Conservation (phyloP, 345 rosid species). For the Aquilaria sinensis region DNA sequence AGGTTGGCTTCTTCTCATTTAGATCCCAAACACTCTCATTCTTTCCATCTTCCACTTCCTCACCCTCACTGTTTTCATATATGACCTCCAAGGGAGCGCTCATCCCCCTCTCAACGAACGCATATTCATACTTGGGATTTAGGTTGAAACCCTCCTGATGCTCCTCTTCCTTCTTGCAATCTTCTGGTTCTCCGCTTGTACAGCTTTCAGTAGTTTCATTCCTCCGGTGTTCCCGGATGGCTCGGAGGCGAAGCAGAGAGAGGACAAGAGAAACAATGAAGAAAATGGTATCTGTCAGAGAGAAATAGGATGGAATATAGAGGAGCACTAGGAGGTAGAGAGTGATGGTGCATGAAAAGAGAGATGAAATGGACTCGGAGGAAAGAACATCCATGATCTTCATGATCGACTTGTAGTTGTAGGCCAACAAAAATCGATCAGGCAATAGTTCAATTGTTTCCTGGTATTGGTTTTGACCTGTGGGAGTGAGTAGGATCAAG, state of each 20-base stretch:
- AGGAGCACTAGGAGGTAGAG: slow-evolving; percentile 42
- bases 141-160: background rate
- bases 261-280: slow-evolving; percentile 44
- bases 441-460: too few species aligned
- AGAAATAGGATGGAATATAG: slow-evolving; percentile 34
- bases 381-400: slow-evolving; percentile 7
- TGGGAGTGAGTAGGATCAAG: too few species aligned
- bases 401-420: background rate
- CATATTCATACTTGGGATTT: slow-evolving; percentile 10
- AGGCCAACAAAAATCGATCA: too few species aligned
- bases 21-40: slow-evolving; percentile 1
- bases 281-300: background rate
- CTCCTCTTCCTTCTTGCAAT: slow-evolving; percentile 5
- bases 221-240: slow-evolving; percentile 15
- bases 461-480: too few species aligned
- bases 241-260: slow-evolving; percentile 48
- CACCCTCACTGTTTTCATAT: slow-evolving; percentile 56
- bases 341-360: slow-evolving; percentile 48
- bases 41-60: slow-evolving; percentile 29
- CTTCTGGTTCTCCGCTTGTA: background rate
- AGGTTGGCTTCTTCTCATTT: slow-evolving; percentile 16
- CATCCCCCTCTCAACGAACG: slow-evolving; percentile 66
- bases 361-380: slow-evolving; percentile 24
- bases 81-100: slow-evolving; percentile 81
- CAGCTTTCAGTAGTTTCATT: background rate